phyloP scores from a whole-genome alignment of 495 filamentous ascomycete species.

The Arthonia radiata region DNA sequence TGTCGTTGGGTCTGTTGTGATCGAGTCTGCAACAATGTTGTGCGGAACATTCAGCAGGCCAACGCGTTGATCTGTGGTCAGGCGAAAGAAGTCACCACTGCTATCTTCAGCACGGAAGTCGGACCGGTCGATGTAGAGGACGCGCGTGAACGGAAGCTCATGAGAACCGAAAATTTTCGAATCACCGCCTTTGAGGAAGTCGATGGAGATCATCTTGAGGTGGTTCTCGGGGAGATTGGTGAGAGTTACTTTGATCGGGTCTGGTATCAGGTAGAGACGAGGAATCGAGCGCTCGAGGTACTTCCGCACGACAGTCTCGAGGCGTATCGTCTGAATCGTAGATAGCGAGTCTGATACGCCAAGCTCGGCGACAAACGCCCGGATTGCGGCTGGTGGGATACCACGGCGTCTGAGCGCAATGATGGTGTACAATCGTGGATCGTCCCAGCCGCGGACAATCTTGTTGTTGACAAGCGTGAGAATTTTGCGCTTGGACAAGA shows the following conservation, averaged over 20 bases:
- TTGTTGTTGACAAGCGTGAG: slow-evolving; percentile 33
- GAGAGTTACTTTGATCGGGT: slow-evolving; percentile 45
- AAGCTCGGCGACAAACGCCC: slow-evolving; percentile 68
- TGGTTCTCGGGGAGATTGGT: slow-evolving; percentile 48
- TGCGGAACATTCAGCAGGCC: slow-evolving; percentile 65
- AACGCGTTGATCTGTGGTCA: slow-evolving; percentile 73
- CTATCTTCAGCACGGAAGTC: slow-evolving; percentile 70
- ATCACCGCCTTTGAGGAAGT: slow-evolving; percentile 42
- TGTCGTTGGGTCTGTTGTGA: slow-evolving; percentile 40
- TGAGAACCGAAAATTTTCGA: no score
- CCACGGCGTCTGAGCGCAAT: slow-evolving; percentile 62
- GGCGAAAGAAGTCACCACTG: slow-evolving; percentile 71
- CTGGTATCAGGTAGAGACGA: slow-evolving; percentile 55
- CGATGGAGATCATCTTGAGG: slow-evolving; percentile 32
- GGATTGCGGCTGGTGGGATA: slow-evolving; percentile 65
- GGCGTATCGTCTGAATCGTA: slow-evolving; percentile 45
- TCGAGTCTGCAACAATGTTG: slow-evolving; percentile 57
- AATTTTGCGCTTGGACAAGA: slow-evolving; percentile 67
- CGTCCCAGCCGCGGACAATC: slow-evolving; percentile 60
- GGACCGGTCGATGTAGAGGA: slow-evolving; percentile 71
- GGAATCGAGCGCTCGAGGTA: slow-evolving; percentile 71
- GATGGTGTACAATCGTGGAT: slow-evolving; percentile 73
- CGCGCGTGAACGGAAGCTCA: slow-evolving; percentile 55
- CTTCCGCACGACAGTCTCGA: slow-evolving; percentile 54
- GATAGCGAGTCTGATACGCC: slow-evolving; percentile 57